These are phyloP conservation scores for Penicilliopsis zonata DNA, from an alignment of 495 filamentous ascomycete species.

Conservation along the genomic window DNA sequence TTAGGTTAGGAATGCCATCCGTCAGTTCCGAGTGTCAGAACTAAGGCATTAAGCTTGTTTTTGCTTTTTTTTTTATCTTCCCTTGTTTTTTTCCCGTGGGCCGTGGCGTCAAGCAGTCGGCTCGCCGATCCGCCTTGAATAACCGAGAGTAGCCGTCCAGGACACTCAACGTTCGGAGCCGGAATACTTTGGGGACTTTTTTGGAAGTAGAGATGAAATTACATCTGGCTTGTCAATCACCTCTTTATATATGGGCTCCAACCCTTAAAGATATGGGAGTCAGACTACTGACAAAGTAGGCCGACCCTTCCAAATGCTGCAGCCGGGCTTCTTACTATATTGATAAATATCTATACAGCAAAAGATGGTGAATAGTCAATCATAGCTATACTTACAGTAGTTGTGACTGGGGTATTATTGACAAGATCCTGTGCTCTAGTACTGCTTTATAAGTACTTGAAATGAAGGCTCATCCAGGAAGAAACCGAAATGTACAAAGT, in stretches of 20 bases:
- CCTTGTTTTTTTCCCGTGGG: no score
- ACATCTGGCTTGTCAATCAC: conserved; percentile 8
- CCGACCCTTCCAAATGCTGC: conserved; percentile 26
- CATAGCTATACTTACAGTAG: conserved; percentile 27
- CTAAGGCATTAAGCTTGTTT: no score
- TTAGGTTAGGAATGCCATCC: no score
- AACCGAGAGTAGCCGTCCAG: no score
- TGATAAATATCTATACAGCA: conserved; percentile 36
- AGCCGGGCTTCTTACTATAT: conserved; percentile 35
- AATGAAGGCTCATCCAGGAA: not conserved
- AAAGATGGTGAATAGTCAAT: conserved; percentile 31
- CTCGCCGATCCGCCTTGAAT: no score
- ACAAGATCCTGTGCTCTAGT: not conserved
- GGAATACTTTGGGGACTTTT: conserved; percentile 4
- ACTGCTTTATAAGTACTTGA: not conserved
- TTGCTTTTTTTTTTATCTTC: no score
- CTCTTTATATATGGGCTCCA: conserved; percentile 5
- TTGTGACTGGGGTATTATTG: conserved; percentile 1
- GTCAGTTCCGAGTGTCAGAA: no score
- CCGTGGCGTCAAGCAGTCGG: no score
- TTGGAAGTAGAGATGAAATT: conserved; percentile 7
- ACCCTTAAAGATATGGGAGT: no score
- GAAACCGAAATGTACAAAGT: no score
- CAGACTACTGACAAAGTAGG: conserved; percentile 5
- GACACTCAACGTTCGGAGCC: no score